A percentile compares a stretch with the other conserved stretches of the same genome.
phyloP scores from a whole-genome alignment of 2,329 filamentous ascomycete genomes.

The Thelonectria blattea region DNA sequence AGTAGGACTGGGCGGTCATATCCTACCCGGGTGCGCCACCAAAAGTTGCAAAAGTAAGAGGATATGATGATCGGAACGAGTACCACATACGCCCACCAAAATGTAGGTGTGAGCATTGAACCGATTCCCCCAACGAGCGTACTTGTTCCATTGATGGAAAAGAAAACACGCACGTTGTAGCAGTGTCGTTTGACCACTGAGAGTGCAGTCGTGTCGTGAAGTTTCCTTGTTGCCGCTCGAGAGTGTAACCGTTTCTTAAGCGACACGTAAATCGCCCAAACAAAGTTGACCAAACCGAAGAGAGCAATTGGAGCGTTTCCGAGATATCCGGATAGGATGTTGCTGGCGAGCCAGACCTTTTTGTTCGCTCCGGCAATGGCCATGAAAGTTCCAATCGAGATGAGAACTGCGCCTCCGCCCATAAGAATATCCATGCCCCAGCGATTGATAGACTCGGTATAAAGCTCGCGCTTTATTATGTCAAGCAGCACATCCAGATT shows the following conservation, averaged over 20 bases:
- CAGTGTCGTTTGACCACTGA: constrained; percentile 45
- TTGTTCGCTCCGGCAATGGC: constrained; percentile 57
- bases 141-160: constrained; percentile 50
- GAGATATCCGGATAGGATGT: constrained; percentile 61
- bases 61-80: constrained; percentile 56
- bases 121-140: constrained; percentile 55
- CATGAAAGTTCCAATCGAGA: constrained; percentile 58
- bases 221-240: constrained; percentile 30
- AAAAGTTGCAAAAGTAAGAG: constrained; percentile 53
- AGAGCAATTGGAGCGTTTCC: constrained; percentile 57
- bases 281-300: constrained; percentile 55
- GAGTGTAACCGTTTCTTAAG: constrained; percentile 48
- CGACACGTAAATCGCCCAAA: constrained; percentile 54
- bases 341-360: constrained; percentile 52
- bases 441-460: constrained; percentile 57
- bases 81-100: constrained; percentile 60
- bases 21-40: constrained; percentile 54
- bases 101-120: constrained; percentile 55
- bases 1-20: constrained; percentile 42
- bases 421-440: constrained; percentile 57
- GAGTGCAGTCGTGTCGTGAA: constrained; percentile 36
- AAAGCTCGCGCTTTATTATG: constrained; percentile 55
- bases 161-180: constrained; percentile 49
- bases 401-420: constrained; percentile 56
- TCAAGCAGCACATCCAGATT: constrained; percentile 48